Evolutionary conservation across 2,329 filamentous ascomycete genomes (phyloP), one percentile per base, ranked within the genome.

Genomic region (Penicillium sp.): DNA sequence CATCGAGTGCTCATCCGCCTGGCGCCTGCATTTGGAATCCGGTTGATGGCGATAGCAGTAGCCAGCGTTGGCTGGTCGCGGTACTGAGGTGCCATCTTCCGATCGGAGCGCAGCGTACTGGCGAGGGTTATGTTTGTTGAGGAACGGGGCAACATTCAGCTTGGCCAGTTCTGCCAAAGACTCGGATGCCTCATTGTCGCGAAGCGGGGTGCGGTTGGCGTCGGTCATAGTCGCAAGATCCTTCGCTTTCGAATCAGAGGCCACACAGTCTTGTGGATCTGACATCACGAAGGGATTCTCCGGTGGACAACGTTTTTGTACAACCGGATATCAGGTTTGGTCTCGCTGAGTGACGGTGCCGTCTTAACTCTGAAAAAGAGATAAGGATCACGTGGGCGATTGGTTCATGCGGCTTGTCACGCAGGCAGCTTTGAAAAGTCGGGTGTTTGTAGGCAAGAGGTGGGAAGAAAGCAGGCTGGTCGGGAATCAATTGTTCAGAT

Each of bases 41-140:
- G 95, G 95, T 53, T 90, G 84, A 75, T 99, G 95, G 55, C 95
- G 88, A 75, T 99, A 99, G 78, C 95, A 99, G 78, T 90, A 98
- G 74, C 90, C 95, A 66, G 91, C 96, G 73, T 93, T 96, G 35
- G 64, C 65, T 16, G 54, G 60, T 14, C 59, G 66, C 82, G 84
- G 60, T 86, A 84, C 67, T 14, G 63, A 53, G 29, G 63, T 56
- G 10, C 62, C 61, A 22, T 65, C 56, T 45, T 66, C 62, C 14
- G 69, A 68, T 13, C 89, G 88, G 55, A 91, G 79, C 16, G 91
- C 91, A 33, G 92, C 91, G 76, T 98, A 97, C 68, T 95, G 84
- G 60, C 87, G 86, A 3, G 93, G 93, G 49, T 97, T 96, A 71
- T 98, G 93, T 72, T 92, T 90, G 64, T 90, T 87, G 53, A 98